Evolutionary conservation across 306 rosid species (phyloP), one percentile per base, ranked within the genome.

Genomic region (Argentina anserina): DNA sequence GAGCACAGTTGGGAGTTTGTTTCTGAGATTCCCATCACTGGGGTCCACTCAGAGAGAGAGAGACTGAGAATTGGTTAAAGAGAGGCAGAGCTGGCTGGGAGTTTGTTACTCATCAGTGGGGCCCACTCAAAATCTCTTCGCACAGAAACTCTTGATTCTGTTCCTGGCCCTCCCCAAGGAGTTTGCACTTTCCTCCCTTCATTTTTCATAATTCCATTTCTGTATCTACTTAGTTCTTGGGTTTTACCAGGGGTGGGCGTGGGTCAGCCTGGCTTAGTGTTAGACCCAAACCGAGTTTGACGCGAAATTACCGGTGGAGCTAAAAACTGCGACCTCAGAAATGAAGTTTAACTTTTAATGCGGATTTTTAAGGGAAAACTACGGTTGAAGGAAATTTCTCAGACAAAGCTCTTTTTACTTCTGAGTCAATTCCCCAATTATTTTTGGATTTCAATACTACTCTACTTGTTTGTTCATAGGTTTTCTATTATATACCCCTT

Each of bases 31-130:
- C 75, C 49, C 69, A 64, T 64, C 28, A 41, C 23, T 49, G 78
- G 87, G 81, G 56, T 73, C 84, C 80, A 71, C 76, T 75, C 78
- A n/a, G n/a, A n/a, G n/a, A n/a, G n/a, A n/a, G n/a, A n/a, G n/a
- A n/a, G n/a, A n/a, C n/a, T n/a, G n/a, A n/a, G n/a, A n/a, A n/a
- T n/a, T n/a, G n/a, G n/a, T n/a, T n/a, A n/a, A n/a, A n/a, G n/a
- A n/a, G n/a, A n/a, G n/a, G n/a, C n/a, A n/a, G n/a, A n/a, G n/a
- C n/a, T n/a, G n/a, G n/a, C n/a, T n/a, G n/a, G n/a, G n/a, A 60
- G 70, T 37, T 60, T 77, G 83, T 75, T 58, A 76, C 75, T 42
- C 69, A 64, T 65, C 28, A 41, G 18, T 49, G 78, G 87, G 81
- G 56, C 76, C 84, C 80, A 71, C 76, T 75, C 78, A 71, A 65